Conservation (phyloP, 495 filamentous ascomycete species). For the Penicillium macrosclerotiorum region DNA sequence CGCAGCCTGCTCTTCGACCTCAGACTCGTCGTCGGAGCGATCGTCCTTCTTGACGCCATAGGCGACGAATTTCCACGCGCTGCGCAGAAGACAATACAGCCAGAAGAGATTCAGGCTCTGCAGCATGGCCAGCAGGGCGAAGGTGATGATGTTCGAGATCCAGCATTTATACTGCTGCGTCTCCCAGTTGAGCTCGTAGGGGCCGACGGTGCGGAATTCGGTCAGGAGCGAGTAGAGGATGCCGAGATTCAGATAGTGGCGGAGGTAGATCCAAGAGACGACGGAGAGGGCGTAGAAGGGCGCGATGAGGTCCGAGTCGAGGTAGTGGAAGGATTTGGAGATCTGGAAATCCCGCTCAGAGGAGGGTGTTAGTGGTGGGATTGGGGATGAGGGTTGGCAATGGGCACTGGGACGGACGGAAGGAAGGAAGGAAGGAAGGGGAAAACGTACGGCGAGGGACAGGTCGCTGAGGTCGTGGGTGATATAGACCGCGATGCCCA, state of each 20-base stretch:
- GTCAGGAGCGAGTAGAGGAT: constrained; percentile 76
- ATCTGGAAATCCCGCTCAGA: constrained; percentile 51
- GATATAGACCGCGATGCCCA: constrained; percentile 85
- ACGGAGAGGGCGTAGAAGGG: constrained; percentile 80
- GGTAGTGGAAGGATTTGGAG: constrained; percentile 85
- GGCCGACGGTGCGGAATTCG: constrained; percentile 77
- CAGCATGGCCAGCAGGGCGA: constrained; percentile 59
- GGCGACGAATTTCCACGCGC: constrained; percentile 18
- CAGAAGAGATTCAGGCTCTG: constrained; percentile 77
- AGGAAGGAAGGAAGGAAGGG: background rate
- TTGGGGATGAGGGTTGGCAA: too few species aligned
- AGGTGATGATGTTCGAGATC: constrained; percentile 64
- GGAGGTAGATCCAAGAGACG: constrained; percentile 77
- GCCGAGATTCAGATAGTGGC: constrained; percentile 80
- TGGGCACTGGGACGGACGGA: background rate
- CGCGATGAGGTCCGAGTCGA: constrained; percentile 64
- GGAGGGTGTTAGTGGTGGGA: too few species aligned
- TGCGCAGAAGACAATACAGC: constrained; percentile 66
- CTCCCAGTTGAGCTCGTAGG: constrained; percentile 76
- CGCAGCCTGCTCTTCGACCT: background rate
- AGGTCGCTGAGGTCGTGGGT: constrained; percentile 92
- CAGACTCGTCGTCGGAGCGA: constrained; percentile 22
- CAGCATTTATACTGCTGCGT: constrained; percentile 71
- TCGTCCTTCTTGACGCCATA: constrained; percentile 29
- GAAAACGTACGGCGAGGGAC: constrained; percentile 75